These are phyloP conservation scores for Trichosporon faecale DNA, from an alignment of 1,284 basidiomycete species.

Conservation along the genomic window DNA sequence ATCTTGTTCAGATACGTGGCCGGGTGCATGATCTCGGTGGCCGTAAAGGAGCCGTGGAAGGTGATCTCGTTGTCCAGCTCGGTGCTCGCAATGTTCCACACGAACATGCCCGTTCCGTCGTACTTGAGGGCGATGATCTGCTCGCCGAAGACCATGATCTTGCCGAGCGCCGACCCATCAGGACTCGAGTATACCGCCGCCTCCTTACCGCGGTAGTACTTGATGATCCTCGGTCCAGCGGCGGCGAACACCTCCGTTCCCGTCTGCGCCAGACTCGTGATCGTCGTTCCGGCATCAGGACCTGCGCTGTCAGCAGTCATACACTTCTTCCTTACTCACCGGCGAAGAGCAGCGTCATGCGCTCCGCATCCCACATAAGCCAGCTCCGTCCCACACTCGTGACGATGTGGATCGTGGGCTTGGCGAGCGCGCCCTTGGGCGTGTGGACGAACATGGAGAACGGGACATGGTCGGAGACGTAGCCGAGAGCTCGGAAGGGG, in stretches of 20 bases:
- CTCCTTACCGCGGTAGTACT: conserved; percentile 83
- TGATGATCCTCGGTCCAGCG: conserved; percentile 67
- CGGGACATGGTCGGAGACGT: conserved; percentile 87
- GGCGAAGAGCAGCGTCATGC: conserved; percentile 88
- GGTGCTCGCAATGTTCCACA: conserved; percentile 69
- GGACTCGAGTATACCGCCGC: conserved; percentile 34
- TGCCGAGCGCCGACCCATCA: conserved; percentile 46
- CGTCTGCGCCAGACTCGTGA: conserved; percentile 74
- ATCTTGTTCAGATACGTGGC: conserved; percentile 97
- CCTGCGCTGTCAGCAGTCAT: conserved; percentile 56
- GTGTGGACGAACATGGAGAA: conserved; percentile 84
- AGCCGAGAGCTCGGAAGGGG: conserved; percentile 90
- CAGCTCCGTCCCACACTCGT: conserved; percentile 88
- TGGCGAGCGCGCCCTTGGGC: conserved; percentile 78
- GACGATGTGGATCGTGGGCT: conserved; percentile 74
- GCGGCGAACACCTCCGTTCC: conserved; percentile 83
- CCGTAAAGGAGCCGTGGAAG: conserved; percentile 65
- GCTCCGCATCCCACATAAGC: conserved; percentile 94
- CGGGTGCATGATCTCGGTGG: conserved; percentile 81
- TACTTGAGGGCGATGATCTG: conserved; percentile 75
- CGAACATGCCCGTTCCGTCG: conserved; percentile 72
- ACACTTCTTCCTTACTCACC: conserved; percentile 58
- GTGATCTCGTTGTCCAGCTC: conserved; percentile 56
- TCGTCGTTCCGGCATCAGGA: conserved; percentile 69
- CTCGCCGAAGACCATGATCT: conserved; percentile 71